Base-by-base conservation (phyloP, 164 flowering plant species). In the Warburgia ugandensis region DNA sequence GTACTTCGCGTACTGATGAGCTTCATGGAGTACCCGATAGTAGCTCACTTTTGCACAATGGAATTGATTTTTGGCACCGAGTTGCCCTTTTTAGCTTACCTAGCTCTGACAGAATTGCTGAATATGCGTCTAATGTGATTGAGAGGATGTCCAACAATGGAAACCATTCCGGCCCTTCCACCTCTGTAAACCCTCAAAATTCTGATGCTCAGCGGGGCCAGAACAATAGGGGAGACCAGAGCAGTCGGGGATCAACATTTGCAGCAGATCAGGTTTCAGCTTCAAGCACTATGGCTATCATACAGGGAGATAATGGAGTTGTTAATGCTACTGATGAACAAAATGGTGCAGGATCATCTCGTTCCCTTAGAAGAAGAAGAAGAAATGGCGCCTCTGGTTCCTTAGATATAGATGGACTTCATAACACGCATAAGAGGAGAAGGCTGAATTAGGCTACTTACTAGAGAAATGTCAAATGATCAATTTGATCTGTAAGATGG, bases 221-320 rank as follows among this genome's bases (percentile, higher is more conserved):
- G n/a, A n/a, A n/a, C n/a, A n/a, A n/a, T n/a, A n/a, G 47, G 19
- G 55, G 43, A 20, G 35, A 30, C 23, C 17, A 35, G n/a, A n/a
- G n/a, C n/a, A n/a, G n/a, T 21, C 31, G 13, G 23, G 67, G 56
- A 39, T 31, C 53, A 42, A 22, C 44, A 0, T 40, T 41, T n/a
- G 43, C 48, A 21, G 69, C 62, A 6, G 69, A 69, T 42, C 68
- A 63, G 29, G 57, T 48, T n/a, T n/a, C n/a, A n/a, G n/a, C n/a
- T 38, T 69, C 69, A 10, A 65, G 73, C 64, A 69, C 73, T 29
- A 51, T 61, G 53, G 73, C 69, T 31, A 55, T 61, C 11, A 69
- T 69, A 48, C 66, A 65, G 32, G 62, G 61, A 32, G 69, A 61
- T 45, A 33, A 29, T 45, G 56, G 58, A 33, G 59, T 27, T 41